Evolutionary conservation across 331 rosid genomes (phyloP).

Genomic region (Saraca asoca): DNA sequence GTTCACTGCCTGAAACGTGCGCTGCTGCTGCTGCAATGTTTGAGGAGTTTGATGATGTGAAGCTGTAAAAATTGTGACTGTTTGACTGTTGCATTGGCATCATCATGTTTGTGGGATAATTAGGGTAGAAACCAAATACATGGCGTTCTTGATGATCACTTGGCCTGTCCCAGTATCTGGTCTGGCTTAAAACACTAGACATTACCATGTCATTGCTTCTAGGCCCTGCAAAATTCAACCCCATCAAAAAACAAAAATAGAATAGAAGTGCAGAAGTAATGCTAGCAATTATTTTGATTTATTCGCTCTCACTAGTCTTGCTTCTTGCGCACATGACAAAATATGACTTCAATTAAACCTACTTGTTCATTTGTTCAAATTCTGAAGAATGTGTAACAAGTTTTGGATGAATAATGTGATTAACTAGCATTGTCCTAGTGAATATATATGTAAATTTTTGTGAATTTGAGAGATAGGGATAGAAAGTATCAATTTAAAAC

Average conservation of each 20-base stretch:
- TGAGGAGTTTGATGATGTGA: background rate
- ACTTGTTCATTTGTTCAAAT: too few species aligned
- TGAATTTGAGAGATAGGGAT: too few species aligned
- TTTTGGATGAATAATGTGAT: too few species aligned
- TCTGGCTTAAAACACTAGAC: constrained; percentile 16
- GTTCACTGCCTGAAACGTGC: constrained; percentile 45
- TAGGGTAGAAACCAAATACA: constrained; percentile 23
- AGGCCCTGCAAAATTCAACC: constrained; percentile 41
- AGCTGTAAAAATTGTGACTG: constrained; percentile 35
- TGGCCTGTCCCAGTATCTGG: constrained; percentile 41
- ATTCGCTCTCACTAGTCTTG: too few species aligned
- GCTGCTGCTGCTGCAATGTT: constrained; percentile 29
- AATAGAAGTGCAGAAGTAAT: too few species aligned
- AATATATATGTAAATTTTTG: too few species aligned
- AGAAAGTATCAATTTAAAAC: too few species aligned
- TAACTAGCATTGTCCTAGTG: too few species aligned
- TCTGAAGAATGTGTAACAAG: too few species aligned
- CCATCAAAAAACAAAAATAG: background rate
- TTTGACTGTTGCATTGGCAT: constrained; percentile 33
- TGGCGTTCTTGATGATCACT: constrained; percentile 33
- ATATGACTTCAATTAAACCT: too few species aligned
- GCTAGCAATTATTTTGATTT: too few species aligned
- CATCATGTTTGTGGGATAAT: constrained; percentile 30
- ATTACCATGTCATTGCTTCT: constrained; percentile 37
- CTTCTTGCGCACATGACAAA: too few species aligned